Base-by-base conservation (phyloP, 1,284 basidiomycete genomes). In the Irpex rosettiformis region DNA sequence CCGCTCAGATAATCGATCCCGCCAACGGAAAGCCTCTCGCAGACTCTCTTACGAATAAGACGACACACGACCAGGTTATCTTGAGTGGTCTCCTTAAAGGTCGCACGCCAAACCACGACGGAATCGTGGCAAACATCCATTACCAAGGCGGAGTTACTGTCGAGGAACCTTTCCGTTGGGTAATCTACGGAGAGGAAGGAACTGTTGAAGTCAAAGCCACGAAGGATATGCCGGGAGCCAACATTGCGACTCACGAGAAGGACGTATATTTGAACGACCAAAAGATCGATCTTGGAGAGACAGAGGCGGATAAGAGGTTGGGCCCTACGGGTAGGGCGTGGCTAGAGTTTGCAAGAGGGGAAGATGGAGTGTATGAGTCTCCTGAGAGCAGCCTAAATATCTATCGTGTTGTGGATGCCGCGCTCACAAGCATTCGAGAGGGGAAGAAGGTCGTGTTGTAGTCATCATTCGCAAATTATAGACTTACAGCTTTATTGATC, bases 261-360 rank as follows among this genome's bases (percentile, higher is more conserved):
- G 51, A 13, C 25, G 40, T 73, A 30, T 69, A 64, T 58, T 21
- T 73, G 56, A 67, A 73, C 33, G 70, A 69, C n/a, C 67, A 69
- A 56, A 58, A 67, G 53, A 62, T 72, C n/a, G 59, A 65, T 13
- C 48, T 67, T n/a, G 58, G 57, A 11, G 57, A 54, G 22, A 33
- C 43, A 4, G 54, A 57, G 56, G 55, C 40, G 8, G 65, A 62
- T 10, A 53, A 65, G 42, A 61, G 57, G 3, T 42, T 57, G 45
- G 62, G 58, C 8, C 63, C 63, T 29, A 13, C 55, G 3, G 60
- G 43, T 16, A 49, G 60, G 13, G 65, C 59, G 24, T 75, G 72
- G 71, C 72, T 67, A 27, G 72, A 64, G 58, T 71, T 65, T 61
- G 73, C 78, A 29, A 73, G 72, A 61, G 76, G 77, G 72, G 73